phyloP scores from a whole-genome alignment of 169 alveolate genomes.

The Besnoitia besnoiti region DNA sequence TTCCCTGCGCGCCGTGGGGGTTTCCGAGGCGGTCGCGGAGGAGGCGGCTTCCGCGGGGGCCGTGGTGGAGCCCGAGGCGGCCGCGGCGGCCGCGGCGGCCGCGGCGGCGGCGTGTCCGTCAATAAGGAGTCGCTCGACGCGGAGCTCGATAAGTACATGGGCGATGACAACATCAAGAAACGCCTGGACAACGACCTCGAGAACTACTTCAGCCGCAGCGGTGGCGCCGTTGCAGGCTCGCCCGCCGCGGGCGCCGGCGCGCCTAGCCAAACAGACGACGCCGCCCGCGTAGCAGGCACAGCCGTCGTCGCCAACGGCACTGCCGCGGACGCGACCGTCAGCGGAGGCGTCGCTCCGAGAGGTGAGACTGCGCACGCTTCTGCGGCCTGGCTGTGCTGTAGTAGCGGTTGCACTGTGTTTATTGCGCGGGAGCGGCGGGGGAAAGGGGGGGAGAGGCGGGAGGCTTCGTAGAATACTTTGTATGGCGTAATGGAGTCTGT shows the following conservation, averaged over 20 bases:
- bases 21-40: background rate
- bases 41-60: background rate
- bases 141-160: slow-evolving; percentile 32
- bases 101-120: slow-evolving; percentile 7
- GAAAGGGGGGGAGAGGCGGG: too few relatives aligned
- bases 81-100: background rate
- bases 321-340: background rate
- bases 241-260: background rate
- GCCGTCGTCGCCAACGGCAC: background rate
- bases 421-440: too few relatives aligned
- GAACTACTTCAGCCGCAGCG: slow-evolving; percentile 20
- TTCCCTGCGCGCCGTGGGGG: background rate
- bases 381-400: too few relatives aligned
- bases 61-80: background rate
- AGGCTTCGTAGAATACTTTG: too few relatives aligned
- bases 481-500: too few relatives aligned
- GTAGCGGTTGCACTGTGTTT: too few relatives aligned
- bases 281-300: slow-evolving; percentile 7
- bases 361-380: too few relatives aligned
- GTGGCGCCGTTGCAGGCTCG: background rate
- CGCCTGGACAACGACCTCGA: slow-evolving; percentile 15
- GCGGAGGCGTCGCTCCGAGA: slow-evolving; percentile 1
- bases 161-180: slow-evolving; percentile 20
- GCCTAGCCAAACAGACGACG: background rate
- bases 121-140: slow-evolving; percentile 23